Percentiles rank a stretch among this genome's conserved stretches.
phyloP scores from a whole-genome alignment of 2,329 filamentous ascomycete genomes.

The Trichocomaceae sp. region DNA sequence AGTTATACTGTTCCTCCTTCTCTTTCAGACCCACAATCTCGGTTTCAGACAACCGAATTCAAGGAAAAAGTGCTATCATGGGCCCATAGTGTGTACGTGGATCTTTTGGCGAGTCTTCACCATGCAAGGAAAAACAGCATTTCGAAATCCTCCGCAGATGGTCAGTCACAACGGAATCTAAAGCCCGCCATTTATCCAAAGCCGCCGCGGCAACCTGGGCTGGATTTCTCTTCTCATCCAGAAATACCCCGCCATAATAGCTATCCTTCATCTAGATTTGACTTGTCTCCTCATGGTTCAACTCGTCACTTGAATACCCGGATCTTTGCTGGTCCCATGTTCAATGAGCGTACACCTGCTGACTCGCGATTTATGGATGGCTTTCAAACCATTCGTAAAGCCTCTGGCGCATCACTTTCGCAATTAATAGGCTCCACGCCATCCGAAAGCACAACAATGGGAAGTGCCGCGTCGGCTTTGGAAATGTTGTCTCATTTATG shows the following conservation, averaged over 20 bases:
- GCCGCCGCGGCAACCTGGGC: slow-evolving; percentile 52
- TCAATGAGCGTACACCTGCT: neutral
- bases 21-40: slow-evolving; percentile 17
- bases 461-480: slow-evolving; percentile 60
- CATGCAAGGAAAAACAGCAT: slow-evolving; percentile 42
- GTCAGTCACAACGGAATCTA: slow-evolving; percentile 37
- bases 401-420: slow-evolving; percentile 27
- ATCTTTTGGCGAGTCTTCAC: slow-evolving; percentile 61
- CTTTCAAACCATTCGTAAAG: slow-evolving; percentile 12
- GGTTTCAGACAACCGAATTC: slow-evolving; percentile 46
- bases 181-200: slow-evolving; percentile 57
- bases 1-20: slow-evolving; percentile 17
- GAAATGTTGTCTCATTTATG: slow-evolving; percentile 68
- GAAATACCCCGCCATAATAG: slow-evolving; percentile 28
- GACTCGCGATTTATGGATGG: neutral
- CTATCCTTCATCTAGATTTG: slow-evolving; percentile 33
- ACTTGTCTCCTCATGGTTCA: slow-evolving; percentile 19
- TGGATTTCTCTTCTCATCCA: slow-evolving; percentile 41
- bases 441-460: slow-evolving; percentile 39
- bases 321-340: slow-evolving; percentile 2
- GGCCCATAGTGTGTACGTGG: slow-evolving; percentile 67
- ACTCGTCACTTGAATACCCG: neutral
- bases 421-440: slow-evolving; percentile 27
- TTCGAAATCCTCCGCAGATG: slow-evolving; percentile 42
- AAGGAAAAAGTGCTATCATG: slow-evolving; percentile 62